Evolutionary conservation across 345 rosid species (phyloP), one percentile per base, ranked within the genome.

Genomic region (Turnera subulata): DNA sequence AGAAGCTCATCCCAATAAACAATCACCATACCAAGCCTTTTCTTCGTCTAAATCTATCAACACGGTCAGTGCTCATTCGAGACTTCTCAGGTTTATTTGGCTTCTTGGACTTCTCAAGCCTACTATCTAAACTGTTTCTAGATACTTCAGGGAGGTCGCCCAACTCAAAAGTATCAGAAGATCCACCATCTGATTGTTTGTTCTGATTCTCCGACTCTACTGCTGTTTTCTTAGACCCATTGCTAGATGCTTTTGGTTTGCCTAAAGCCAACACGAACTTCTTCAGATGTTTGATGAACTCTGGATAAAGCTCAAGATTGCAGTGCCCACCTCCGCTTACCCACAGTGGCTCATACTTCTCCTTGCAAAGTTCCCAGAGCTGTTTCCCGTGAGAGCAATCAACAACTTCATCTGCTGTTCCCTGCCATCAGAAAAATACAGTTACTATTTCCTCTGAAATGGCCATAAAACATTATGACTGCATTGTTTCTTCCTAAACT

Each of bases 91-190:
- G 96, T 74, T 84, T 86, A 67, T 61, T 76, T 33, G 84, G 73
- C 76, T 79, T 92, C 84, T 92, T 92, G 49, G 93, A 81, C 73
- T 86, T 86, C 76, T 84, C 96, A 19, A 93, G 88, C 64, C 94
- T 83, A 61, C 99, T 93, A 59, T 93, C 99, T 71, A 93, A 83
- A 56, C 97, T 89, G 79, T 93, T 93, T 68, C 97, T 85, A 57
- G 97, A 93, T 47, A 86, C 74, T 79, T 89, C 84, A 0, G 91
- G 95, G 62, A 88, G 83, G 60, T 82, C 82, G 20, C 67, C 84
- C 63, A 84, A 63, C 62, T 89, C 87, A 64, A 84, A 86, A 1
- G 93, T 79, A 59, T 89, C 89, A 4, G 84, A 66, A 61, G 82
- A 62, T 32, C 82, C 91, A 50, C 73, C 55, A 25, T 83, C 94